Conservation (phyloP, 1,284 basidiomycete species). For the Phylloboletellus chloephorus region DNA sequence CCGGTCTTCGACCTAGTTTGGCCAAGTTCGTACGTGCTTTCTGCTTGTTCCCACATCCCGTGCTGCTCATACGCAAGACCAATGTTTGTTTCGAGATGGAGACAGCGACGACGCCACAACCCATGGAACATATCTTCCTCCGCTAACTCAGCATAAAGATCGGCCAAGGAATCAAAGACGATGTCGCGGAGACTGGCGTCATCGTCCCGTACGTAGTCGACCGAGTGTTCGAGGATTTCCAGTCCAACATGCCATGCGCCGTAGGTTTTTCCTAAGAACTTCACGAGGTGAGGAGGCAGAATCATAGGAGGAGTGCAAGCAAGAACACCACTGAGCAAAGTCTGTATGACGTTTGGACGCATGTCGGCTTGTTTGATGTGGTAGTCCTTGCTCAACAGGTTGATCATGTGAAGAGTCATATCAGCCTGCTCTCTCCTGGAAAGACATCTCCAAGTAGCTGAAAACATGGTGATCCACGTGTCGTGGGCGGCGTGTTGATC, state of each 20-base stretch:
- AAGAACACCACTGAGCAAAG: slow-evolving; percentile 80
- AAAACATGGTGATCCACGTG: slow-evolving; percentile 89
- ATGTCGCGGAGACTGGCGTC: slow-evolving; percentile 80
- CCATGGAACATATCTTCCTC: slow-evolving; percentile 99
- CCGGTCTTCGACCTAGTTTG: slow-evolving; percentile 85
- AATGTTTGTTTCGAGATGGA: slow-evolving; percentile 88
- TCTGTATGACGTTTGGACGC: slow-evolving; percentile 95
- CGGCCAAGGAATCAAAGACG: slow-evolving; percentile 87
- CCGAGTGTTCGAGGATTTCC: slow-evolving; percentile 81
- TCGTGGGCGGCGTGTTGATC: slow-evolving; percentile 77
- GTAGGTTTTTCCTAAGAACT: slow-evolving; percentile 95
- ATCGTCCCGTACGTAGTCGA: slow-evolving; percentile 75
- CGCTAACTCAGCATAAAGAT: slow-evolving; percentile 91
- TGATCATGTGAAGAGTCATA: slow-evolving; percentile 86
- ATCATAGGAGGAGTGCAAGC: slow-evolving; percentile 83
- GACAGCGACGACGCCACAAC: slow-evolving; percentile 85
- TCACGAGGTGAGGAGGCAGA: slow-evolving; percentile 91
- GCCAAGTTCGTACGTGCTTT: slow-evolving; percentile 85
- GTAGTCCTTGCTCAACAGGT: slow-evolving; percentile 90
- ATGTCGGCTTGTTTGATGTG: slow-evolving; percentile 85
- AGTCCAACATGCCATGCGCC: slow-evolving; percentile 92
- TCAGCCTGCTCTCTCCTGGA: slow-evolving; percentile 86
- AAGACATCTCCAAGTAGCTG: slow-evolving; percentile 85
- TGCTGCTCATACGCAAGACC: slow-evolving; percentile 95
- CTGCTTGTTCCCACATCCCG: slow-evolving; percentile 95